phyloP scores from a whole-genome alignment of 495 filamentous ascomycete genomes.

The Aspergillus ostianus region DNA sequence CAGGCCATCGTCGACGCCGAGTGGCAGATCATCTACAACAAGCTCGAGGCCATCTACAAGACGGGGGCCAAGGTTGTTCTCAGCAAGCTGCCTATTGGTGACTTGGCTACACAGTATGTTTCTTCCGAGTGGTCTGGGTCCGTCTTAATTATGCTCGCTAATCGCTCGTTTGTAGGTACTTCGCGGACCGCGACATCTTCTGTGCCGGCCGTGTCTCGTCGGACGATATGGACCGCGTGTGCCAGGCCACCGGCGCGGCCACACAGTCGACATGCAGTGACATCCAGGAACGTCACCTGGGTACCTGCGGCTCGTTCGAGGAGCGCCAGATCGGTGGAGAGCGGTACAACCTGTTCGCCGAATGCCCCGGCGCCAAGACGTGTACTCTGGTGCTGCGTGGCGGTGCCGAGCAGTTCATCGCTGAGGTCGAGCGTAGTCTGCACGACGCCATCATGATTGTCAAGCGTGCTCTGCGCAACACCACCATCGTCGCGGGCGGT shows the following conservation, averaged over 20 bases:
- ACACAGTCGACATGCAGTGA: conserved; percentile 97
- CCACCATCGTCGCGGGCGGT: conserved; percentile 90
- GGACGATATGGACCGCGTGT: conserved; percentile 94
- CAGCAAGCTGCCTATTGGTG: conserved; percentile 95
- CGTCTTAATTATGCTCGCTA: not conserved
- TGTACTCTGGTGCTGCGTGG: conserved; percentile 95
- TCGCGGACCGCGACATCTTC: conserved; percentile 97
- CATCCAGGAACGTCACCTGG: conserved; percentile 84
- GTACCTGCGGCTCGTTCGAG: conserved; percentile 86
- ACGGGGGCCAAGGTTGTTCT: conserved; percentile 96
- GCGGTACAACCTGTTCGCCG: conserved; percentile 97
- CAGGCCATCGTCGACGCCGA: conserved; percentile 99
- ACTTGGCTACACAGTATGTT: conserved; percentile 89
- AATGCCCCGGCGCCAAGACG: conserved; percentile 91
- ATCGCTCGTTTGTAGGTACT: conserved; percentile 56
- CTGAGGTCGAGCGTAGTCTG: conserved; percentile 93
- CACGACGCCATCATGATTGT: conserved; percentile 99
- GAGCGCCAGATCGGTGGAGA: conserved; percentile 97
- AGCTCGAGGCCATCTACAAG: conserved; percentile 88
- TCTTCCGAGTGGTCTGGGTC: not conserved
- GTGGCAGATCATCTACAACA: conserved; percentile 99
- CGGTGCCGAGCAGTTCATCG: conserved; percentile 98
- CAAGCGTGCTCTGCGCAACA: conserved; percentile 92
- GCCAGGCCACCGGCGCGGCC: conserved; percentile 87
- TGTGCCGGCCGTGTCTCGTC: conserved; percentile 91